Percentiles rank a stretch among this genome's conserved stretches.
Conservation (phyloP, 2,329 filamentous ascomycete species). For the Hirsutella minnesotensis region DNA sequence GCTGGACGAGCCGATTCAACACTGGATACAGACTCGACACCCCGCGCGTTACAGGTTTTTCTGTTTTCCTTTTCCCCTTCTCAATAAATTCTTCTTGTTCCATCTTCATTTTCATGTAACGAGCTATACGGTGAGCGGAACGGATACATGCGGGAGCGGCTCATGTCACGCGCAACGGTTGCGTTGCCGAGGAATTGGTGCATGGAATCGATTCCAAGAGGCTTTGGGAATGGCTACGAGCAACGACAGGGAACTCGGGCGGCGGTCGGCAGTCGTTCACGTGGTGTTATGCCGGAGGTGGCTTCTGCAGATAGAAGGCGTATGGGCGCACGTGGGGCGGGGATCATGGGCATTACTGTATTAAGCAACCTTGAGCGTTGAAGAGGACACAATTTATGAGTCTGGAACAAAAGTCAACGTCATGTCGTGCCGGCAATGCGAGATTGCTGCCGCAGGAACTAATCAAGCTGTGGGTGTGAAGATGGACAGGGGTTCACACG, state of each 20-base stretch:
- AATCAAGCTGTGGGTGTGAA: neutral
- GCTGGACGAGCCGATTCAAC: no score
- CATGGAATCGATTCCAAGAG: neutral
- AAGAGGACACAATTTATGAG: neutral
- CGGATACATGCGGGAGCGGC: no score
- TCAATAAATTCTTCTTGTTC: no score
- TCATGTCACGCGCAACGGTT: no score
- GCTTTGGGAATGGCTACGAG: neutral
- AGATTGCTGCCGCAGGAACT: no score
- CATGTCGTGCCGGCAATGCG: no score
- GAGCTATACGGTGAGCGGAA: no score
- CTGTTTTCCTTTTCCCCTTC: no score
- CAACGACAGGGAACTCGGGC: neutral
- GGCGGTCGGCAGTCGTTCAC: neutral
- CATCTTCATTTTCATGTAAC: no score
- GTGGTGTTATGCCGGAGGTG: neutral
- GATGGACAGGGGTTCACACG: neutral
- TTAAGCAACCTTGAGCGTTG: neutral
- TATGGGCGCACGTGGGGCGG: neutral
- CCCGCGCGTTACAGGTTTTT: no score
- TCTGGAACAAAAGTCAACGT: neutral
- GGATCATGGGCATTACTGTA: neutral
- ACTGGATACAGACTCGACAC: no score
- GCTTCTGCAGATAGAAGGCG: slow-evolving; percentile 1
- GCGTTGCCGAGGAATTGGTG: no score